Conservation (phyloP, 352 stramenopile genomes). For the Phytophthora sp. region DNA sequence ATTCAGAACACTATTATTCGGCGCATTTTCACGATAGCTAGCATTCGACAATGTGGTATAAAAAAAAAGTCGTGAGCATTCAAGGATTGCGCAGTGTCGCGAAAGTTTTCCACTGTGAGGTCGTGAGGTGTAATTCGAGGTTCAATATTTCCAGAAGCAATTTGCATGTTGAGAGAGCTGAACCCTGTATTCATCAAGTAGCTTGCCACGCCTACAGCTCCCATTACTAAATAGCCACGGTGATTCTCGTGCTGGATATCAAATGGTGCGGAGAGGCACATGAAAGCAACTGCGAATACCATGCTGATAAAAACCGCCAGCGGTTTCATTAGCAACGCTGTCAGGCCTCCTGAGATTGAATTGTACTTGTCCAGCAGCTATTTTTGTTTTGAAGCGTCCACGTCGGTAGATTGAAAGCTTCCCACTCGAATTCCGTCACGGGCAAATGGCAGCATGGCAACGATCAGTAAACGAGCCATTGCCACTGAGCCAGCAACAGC, state of each 20-base stretch:
- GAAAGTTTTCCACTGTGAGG: conserved; percentile 1
- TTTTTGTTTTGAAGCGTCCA: conserved; percentile 9
- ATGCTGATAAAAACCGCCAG: conserved; percentile 14
- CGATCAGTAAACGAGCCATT: background rate
- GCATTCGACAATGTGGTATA: background rate
- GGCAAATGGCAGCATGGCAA: conserved; percentile 5
- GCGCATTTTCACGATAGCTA: background rate
- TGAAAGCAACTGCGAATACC: conserved; percentile 4
- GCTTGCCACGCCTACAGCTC: conserved; percentile 1
- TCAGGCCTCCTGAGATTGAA: conserved; percentile 1
- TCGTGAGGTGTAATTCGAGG: background rate
- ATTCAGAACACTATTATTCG: background rate
- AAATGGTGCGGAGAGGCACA: conserved; percentile 1
- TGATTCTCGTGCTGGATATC: conserved; percentile 8
- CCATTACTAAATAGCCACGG: conserved; percentile 3
- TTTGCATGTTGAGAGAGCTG: conserved; percentile 16
- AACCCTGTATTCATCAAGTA: conserved; percentile 24
- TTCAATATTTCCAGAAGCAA: background rate
- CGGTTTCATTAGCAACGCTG: conserved; percentile 11
- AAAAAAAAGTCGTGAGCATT: background rate
- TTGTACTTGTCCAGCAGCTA: conserved; percentile 14
- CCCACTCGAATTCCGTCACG: conserved; percentile 2
- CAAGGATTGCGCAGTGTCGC: background rate
- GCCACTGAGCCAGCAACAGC: background rate
- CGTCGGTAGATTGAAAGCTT: conserved; percentile 1